Evolutionary conservation across 192 early-diverging fungal species (phyloP), one percentile per base, ranked within the genome.

Genomic region (Phlyctochytrium bullatum): DNA sequence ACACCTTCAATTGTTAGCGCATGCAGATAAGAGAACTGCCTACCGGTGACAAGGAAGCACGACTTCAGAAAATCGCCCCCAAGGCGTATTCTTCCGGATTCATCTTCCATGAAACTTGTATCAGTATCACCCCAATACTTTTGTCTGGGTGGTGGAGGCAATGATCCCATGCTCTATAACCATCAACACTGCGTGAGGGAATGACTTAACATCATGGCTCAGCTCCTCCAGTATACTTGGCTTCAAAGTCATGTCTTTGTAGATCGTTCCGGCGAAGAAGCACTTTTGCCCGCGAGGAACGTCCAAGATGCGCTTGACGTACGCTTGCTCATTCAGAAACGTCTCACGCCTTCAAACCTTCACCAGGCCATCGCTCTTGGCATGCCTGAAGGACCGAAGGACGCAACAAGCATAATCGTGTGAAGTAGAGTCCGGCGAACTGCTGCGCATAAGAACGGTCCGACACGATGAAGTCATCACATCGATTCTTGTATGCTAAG

Each of bases 141-240:
- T 59, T 66, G 68, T n/a, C 83, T 73, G 40, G 84, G 77, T 14
- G 6, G 82, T 76, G 6, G 91, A 85, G 2, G 84, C 80, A 0
- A 83, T 66, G 6, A 91, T 79, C 80, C 88, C 89, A 65, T 86
- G 81, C 88, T 91, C 60, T 31, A 16, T 20, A 52, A 25, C 17
- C 32, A n/a, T 27, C 35, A 36, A 61, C 0, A 20, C 1, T 60
- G 36, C 24, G 32, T 35, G 33, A 33, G 76, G 52, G 20, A 74
- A 63, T 73, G 16, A 20, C 17, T 28, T 20, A n/a, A 33, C 91
- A 71, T 95, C 91, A 64, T 78, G 81, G n/a, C 90, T 86, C 2
- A 97, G 81, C 66, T 96, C 90, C 35, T 91, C 88, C 65, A 98
- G 78, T 66, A 97, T 92, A 73, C 92, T 95, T 34, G 96, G 95